Evolutionary conservation across 2,329 filamentous ascomycete genomes (phyloP).

Genomic region (Claviceps sp.): DNA sequence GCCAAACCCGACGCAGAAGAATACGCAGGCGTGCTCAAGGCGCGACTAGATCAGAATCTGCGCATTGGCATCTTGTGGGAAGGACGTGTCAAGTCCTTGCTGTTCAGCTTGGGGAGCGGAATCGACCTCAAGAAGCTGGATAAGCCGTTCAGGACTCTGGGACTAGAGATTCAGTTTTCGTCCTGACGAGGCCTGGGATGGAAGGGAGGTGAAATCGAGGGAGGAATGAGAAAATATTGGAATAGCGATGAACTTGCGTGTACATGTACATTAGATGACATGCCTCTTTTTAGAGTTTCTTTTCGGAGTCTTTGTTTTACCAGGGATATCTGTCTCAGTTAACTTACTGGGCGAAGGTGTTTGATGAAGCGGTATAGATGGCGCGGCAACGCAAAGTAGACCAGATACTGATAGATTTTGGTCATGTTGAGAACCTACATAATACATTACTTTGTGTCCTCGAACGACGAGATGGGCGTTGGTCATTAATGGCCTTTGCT

Average conservation of each 20-base stretch:
- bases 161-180: slow-evolving; percentile 72
- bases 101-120: slow-evolving; percentile 81
- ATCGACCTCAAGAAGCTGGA: slow-evolving; percentile 67
- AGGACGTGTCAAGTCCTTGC: slow-evolving; percentile 76
- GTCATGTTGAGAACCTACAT: no score
- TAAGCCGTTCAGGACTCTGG: slow-evolving; percentile 63
- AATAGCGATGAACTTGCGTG: not conserved
- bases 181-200: slow-evolving; percentile 35
- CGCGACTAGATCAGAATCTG: slow-evolving; percentile 77
- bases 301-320: no score
- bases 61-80: slow-evolving; percentile 85
- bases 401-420: no score
- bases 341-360: no score
- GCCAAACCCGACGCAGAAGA: slow-evolving; percentile 39
- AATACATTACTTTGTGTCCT: no score
- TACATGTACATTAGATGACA: no score
- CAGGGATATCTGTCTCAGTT: no score
- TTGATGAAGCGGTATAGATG: no score
- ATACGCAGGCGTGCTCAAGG: slow-evolving; percentile 79
- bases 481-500: no score
- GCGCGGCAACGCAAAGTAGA: no score
- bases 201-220: not conserved
- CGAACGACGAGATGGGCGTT: no score
- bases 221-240: not conserved
- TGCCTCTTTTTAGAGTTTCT: no score